phyloP scores from a whole-genome alignment of 108 stramenopile genomes.

The Ochromonas danica region DNA sequence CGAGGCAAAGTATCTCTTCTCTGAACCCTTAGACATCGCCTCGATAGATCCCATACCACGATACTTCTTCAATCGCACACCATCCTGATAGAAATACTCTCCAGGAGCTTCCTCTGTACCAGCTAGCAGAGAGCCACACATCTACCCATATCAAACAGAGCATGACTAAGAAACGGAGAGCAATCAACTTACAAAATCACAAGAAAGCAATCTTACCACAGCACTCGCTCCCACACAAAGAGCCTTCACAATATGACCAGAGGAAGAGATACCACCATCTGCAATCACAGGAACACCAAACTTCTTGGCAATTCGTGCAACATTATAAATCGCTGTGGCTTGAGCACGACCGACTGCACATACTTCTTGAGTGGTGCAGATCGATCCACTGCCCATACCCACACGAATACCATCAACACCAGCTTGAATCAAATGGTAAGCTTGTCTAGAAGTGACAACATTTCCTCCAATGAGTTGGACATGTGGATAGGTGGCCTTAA shows the following conservation, averaged over 20 bases:
- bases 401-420: slow-evolving; percentile 99
- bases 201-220: slow-evolving; percentile 48
- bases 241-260: slow-evolving; percentile 98
- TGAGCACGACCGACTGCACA: slow-evolving; percentile 98
- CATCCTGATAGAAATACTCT: slow-evolving; percentile 98
- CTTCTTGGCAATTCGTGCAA: slow-evolving; percentile 82
- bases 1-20: slow-evolving; percentile 96
- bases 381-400: slow-evolving; percentile 99
- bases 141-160: slow-evolving; percentile 38
- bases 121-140: slow-evolving; percentile 99
- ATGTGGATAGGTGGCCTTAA: slow-evolving; percentile 75
- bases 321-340: slow-evolving; percentile 96
- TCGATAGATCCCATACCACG: slow-evolving; percentile 99
- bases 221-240: slow-evolving; percentile 94
- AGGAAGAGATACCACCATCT: slow-evolving; percentile 96
- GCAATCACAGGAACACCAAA: slow-evolving; percentile 95
- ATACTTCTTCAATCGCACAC: slow-evolving; percentile 98
- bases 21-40: slow-evolving; percentile 95
- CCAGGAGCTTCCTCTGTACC: slow-evolving; percentile 99
- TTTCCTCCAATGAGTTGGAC: slow-evolving; percentile 98
- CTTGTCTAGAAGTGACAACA: slow-evolving; percentile 94
- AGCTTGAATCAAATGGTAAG: slow-evolving; percentile 90
- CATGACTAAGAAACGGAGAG: not conserved
- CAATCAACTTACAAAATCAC: not conserved
- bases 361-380: slow-evolving; percentile 99